Percentiles rank a stretch among this genome's conserved stretches.
These are phyloP conservation scores for Calonectria hongkongensis DNA, from an alignment of 2,329 filamentous ascomycete species.

Conservation along the genomic window DNA sequence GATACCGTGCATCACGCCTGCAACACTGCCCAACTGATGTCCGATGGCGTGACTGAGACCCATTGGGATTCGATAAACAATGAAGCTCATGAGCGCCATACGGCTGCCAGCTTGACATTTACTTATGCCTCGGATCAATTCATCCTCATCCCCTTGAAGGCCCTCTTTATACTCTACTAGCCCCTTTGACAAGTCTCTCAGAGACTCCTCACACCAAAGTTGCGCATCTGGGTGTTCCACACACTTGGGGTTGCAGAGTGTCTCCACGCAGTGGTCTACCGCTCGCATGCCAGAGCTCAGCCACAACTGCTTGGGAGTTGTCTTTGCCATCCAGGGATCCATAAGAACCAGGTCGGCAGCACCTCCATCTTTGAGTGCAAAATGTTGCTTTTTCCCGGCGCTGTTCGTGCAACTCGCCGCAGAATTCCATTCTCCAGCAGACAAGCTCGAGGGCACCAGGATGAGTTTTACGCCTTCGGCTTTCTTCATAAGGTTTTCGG, in stretches of 20 bases:
- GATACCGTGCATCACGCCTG: slow-evolving; percentile 15
- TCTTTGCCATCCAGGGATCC: slow-evolving; percentile 7
- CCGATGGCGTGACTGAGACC: slow-evolving; percentile 15
- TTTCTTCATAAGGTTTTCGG: not conserved
- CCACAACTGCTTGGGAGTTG: slow-evolving; percentile 2
- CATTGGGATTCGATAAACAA: not conserved
- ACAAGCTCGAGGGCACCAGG: slow-evolving; percentile 17
- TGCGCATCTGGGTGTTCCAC: slow-evolving; percentile 5
- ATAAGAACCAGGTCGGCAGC: slow-evolving; percentile 13
- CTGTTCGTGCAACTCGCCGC: slow-evolving; percentile 20
- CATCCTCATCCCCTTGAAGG: not conserved
- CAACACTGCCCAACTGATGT: slow-evolving; percentile 13
- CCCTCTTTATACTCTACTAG: slow-evolving; percentile 6
- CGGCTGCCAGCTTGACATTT: slow-evolving; percentile 21
- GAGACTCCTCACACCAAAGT: slow-evolving; percentile 4
- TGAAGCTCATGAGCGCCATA: slow-evolving; percentile 19
- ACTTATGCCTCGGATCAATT: slow-evolving; percentile 3
- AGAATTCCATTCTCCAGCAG: slow-evolving; percentile 16
- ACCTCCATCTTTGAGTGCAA: slow-evolving; percentile 2
- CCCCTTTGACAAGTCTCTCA: not conserved
- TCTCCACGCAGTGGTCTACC: slow-evolving; percentile 15
- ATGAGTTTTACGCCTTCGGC: not conserved
- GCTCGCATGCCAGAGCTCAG: slow-evolving; percentile 10
- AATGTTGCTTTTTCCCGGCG: slow-evolving; percentile 22
- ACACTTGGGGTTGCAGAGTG: slow-evolving; percentile 18